Conservation (phyloP, 2,329 filamentous ascomycete genomes). For the Emergomyces pasteurianus region DNA sequence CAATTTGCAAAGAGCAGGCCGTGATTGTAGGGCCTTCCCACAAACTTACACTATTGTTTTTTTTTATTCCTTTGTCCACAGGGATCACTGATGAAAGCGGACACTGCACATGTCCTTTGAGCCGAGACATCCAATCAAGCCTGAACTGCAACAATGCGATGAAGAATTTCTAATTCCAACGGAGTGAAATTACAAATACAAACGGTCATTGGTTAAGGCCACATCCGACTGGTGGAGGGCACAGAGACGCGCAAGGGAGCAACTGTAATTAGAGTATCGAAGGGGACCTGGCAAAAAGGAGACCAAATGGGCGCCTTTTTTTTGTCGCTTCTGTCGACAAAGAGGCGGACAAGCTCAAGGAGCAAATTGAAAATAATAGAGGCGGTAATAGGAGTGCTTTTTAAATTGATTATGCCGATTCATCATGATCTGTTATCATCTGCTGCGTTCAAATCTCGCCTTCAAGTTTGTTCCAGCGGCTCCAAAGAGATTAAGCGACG, state of each 20-base stretch:
- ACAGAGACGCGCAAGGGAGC: too few relatives aligned
- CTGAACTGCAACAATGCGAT: conserved; percentile 21
- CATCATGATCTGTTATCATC: not conserved
- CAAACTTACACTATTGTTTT: conserved; percentile 14
- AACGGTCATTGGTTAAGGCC: conserved; percentile 8
- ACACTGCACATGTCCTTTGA: conserved; percentile 15
- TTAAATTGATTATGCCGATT: not conserved
- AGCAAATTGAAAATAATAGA: not conserved
- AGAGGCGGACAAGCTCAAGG: not conserved
- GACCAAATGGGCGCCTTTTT: not conserved
- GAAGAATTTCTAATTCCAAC: conserved; percentile 14
- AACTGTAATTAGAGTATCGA: too few relatives aligned
- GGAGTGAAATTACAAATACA: conserved; percentile 16
- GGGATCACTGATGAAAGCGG: conserved; percentile 18
- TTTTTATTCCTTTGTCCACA: conserved; percentile 25
- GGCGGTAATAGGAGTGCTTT: not conserved
- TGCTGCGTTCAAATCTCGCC: not conserved
- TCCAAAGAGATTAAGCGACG: not conserved
- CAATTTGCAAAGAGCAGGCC: not conserved
- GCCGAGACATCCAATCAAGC: conserved; percentile 17
- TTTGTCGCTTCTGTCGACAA: not conserved
- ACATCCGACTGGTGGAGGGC: not conserved
- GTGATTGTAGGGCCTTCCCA: not conserved
- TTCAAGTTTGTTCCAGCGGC: not conserved
- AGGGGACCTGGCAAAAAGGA: not conserved